Evolutionary conservation across 306 rosid genomes (phyloP).

Genomic region (Ochetophila trinervis): DNA sequence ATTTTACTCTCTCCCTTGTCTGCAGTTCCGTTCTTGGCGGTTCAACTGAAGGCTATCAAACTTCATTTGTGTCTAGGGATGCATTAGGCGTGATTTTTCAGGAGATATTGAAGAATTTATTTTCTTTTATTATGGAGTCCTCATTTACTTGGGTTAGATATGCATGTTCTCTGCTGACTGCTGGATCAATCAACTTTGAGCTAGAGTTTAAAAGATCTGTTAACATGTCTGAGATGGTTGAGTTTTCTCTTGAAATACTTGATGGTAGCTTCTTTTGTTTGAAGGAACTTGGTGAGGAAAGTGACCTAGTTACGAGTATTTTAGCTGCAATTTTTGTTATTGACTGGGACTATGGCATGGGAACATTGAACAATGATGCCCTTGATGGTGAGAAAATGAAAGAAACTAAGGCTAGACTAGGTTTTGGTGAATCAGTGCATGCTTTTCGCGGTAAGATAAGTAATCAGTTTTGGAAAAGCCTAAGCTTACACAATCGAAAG

Average conservation of each 20-base stretch:
- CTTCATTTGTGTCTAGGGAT: conserved; percentile 60
- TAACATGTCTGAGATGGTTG: conserved; percentile 49
- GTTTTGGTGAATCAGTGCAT: conserved; percentile 49
- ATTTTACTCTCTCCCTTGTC: conserved; percentile 15
- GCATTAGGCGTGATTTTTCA: conserved; percentile 54
- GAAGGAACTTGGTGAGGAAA: conserved; percentile 53
- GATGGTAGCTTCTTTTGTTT: conserved; percentile 68
- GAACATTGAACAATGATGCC: conserved; percentile 35
- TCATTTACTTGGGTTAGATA: conserved; percentile 64
- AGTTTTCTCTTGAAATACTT: conserved; percentile 75
- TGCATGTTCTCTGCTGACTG: conserved; percentile 48
- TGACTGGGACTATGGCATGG: conserved; percentile 65
- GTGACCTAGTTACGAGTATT: conserved; percentile 58
- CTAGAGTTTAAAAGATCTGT: conserved; percentile 43
- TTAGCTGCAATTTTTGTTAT: conserved; percentile 66
- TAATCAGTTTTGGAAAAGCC: conserved; percentile 51
- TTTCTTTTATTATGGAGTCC: conserved; percentile 59
- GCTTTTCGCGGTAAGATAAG: conserved; percentile 50
- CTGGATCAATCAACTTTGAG: conserved; percentile 27
- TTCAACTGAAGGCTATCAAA: conserved; percentile 44
- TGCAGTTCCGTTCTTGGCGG: conserved; percentile 91
- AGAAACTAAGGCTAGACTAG: conserved; percentile 43
- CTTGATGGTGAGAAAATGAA: conserved; percentile 40
- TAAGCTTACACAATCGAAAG: conserved; percentile 39
- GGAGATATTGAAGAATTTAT: conserved; percentile 62